phyloP scores from a whole-genome alignment of 2,329 filamentous ascomycete genomes.

The Cucurbitaria berberidis region DNA sequence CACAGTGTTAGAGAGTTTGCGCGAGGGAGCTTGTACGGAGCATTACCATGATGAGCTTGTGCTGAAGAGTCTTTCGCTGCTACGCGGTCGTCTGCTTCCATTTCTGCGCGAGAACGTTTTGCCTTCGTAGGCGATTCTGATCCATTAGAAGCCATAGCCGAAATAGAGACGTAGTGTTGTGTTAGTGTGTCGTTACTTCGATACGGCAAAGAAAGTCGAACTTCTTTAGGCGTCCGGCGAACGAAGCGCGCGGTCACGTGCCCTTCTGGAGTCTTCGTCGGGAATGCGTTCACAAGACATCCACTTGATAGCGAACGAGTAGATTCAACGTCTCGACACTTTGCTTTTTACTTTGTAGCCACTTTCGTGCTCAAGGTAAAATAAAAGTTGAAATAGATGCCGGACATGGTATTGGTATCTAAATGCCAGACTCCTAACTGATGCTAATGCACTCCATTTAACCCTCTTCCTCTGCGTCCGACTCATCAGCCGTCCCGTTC shows the following conservation, averaged over 20 bases:
- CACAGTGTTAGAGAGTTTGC: conserved; percentile 15
- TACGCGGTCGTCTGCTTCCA: conserved; percentile 26
- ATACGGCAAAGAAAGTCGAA: conserved; percentile 16
- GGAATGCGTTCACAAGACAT: background rate
- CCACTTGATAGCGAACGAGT: too few relatives aligned
- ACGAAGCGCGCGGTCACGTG: conserved; percentile 24
- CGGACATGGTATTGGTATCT: conserved; percentile 27
- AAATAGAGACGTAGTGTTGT: background rate
- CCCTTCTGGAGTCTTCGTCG: background rate
- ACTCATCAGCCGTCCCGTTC: conserved; percentile 22
- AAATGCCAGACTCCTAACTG: conserved; percentile 15
- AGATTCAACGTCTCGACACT: too few relatives aligned
- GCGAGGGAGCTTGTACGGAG: conserved; percentile 9
- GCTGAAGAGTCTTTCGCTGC: conserved; percentile 12
- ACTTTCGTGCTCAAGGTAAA: background rate
- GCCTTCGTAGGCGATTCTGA: conserved; percentile 33
- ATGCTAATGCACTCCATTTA: conserved; percentile 10
- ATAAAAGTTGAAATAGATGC: conserved; percentile 12
- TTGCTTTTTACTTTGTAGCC: background rate
- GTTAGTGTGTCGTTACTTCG: background rate
- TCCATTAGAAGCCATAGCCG: conserved; percentile 11
- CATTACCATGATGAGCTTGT: conserved; percentile 21
- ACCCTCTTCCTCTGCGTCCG: conserved; percentile 8
- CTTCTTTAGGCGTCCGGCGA: background rate
- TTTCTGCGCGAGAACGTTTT: conserved; percentile 34